Conservation (phyloP, 2,329 filamentous ascomycete genomes). For the Fusarium secorum region DNA sequence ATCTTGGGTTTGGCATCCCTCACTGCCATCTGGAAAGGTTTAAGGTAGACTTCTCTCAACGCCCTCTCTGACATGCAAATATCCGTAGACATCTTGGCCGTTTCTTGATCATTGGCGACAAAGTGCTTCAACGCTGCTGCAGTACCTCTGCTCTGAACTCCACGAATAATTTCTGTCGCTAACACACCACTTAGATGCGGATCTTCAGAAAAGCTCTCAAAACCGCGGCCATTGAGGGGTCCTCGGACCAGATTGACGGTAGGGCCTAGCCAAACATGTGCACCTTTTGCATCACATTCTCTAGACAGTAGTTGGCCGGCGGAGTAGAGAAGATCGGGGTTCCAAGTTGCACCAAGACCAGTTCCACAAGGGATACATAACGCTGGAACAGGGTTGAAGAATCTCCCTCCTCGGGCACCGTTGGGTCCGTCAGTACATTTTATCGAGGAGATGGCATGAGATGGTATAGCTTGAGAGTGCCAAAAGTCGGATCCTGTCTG, state of each 20-base stretch:
- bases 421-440: slow-evolving; percentile 30
- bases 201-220: slow-evolving; percentile 69
- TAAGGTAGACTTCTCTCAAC: slow-evolving; percentile 68
- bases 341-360: slow-evolving; percentile 48
- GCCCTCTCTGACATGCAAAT: slow-evolving; percentile 60
- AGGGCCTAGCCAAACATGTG: slow-evolving; percentile 66
- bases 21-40: slow-evolving; percentile 69
- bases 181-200: slow-evolving; percentile 42
- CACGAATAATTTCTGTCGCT: slow-evolving; percentile 43
- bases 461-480: background rate
- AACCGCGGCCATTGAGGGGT: slow-evolving; percentile 68
- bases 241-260: slow-evolving; percentile 69
- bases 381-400: slow-evolving; percentile 23
- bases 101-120: slow-evolving; percentile 58
- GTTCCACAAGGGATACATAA: slow-evolving; percentile 37
- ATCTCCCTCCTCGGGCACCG: slow-evolving; percentile 19
- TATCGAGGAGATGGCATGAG: background rate
- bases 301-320: slow-evolving; percentile 18
- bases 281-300: slow-evolving; percentile 54
- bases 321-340: slow-evolving; percentile 39
- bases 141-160: slow-evolving; percentile 45
- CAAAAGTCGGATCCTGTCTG: slow-evolving; percentile 6
- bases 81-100: slow-evolving; percentile 56
- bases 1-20: slow-evolving; percentile 62
- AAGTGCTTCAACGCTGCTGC: slow-evolving; percentile 48